A percentile compares a stretch with the other conserved stretches of the same genome.
Conservation (phyloP, 306 rosid species). For the Inga leiocalycina region DNA sequence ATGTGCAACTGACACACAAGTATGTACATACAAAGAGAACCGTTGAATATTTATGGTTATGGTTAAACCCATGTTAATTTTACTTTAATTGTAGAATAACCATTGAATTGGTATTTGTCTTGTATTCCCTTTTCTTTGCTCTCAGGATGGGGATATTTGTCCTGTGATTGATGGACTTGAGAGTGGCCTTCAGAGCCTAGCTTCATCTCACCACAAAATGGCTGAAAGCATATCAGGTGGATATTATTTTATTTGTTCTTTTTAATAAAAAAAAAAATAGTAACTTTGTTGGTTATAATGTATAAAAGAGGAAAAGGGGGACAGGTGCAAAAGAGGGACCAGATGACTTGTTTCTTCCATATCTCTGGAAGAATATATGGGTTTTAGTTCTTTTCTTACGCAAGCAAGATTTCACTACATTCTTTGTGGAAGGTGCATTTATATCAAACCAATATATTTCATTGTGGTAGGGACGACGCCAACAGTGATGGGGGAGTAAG, state of each 20-base stretch:
- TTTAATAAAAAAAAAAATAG: constrained; percentile 8
- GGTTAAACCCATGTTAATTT: constrained; percentile 5
- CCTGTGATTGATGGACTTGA: constrained; percentile 57
- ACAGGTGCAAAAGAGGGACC: constrained; percentile 8
- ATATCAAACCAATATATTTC: not conserved
- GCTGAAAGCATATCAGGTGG: constrained; percentile 63
- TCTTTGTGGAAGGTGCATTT: not conserved
- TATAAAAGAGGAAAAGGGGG: not conserved
- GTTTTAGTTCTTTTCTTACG: constrained; percentile 7
- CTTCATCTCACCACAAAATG: constrained; percentile 53
- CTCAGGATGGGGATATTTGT: constrained; percentile 49
- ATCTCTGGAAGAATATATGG: constrained; percentile 1
- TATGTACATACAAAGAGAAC: constrained; percentile 42
- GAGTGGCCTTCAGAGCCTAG: constrained; percentile 53
- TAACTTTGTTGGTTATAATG: constrained; percentile 11
- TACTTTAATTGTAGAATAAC: constrained; percentile 15
- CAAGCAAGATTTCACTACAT: constrained; percentile 5
- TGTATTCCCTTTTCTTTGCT: constrained; percentile 33
- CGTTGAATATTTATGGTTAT: constrained; percentile 15
- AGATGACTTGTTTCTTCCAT: constrained; percentile 5
- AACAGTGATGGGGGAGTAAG: constrained; percentile 21
- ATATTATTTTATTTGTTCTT: constrained; percentile 21
- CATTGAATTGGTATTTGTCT: constrained; percentile 12
- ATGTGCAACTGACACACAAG: constrained; percentile 59
- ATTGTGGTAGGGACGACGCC: not conserved